A percentile compares a stretch with the other conserved stretches of the same genome.
These are phyloP conservation scores for Nothophytophthora sp. DNA, from an alignment of 352 stramenopile species.

Conservation along the genomic window DNA sequence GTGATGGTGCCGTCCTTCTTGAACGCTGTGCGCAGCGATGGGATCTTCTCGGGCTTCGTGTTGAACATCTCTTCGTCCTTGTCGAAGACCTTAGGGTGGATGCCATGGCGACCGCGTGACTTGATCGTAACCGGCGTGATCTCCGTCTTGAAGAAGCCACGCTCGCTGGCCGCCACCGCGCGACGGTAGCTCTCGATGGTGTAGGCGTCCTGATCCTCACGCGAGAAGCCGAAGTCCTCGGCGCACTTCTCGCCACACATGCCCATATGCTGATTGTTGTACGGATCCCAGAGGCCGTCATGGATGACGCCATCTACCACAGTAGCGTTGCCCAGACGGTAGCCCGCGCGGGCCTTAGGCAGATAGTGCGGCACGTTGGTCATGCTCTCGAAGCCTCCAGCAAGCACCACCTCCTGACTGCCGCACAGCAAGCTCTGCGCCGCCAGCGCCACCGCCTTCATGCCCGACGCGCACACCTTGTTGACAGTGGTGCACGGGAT, in stretches of 20 bases:
- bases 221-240: constrained; percentile 87
- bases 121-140: constrained; percentile 92
- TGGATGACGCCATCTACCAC: constrained; percentile 92
- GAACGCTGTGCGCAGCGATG: constrained; percentile 92
- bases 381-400: constrained; percentile 98
- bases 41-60: constrained; percentile 93
- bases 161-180: constrained; percentile 67
- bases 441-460: constrained; percentile 90
- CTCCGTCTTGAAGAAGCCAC: constrained; percentile 88
- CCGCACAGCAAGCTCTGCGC: constrained; percentile 90
- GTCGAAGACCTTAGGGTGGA: constrained; percentile 61
- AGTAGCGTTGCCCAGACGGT: constrained; percentile 91
- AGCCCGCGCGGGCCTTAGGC: constrained; percentile 89
- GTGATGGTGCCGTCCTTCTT: constrained; percentile 97
- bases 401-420: constrained; percentile 89
- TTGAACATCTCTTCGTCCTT: constrained; percentile 94
- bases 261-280: constrained; percentile 96
- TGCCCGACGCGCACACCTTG: constrained; percentile 97
- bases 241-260: constrained; percentile 97
- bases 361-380: constrained; percentile 98
- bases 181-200: constrained; percentile 93
- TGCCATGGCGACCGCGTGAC: constrained; percentile 30
- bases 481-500: constrained; percentile 98
- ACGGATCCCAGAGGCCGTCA: constrained; percentile 97
- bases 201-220: constrained; percentile 97